A percentile compares a stretch with the other conserved stretches of the same genome.
Evolutionary conservation across 176 grass and related monocot genomes (phyloP).

Genomic region (sorghum (Sorghum bicolor)): Sorghum_bicolor_NCBIv3 NC_012871.2:20271001-20271500

Average conservation of each 20-base stretch:
- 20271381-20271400: too few relatives aligned
- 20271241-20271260: neutral
- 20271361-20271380: too few relatives aligned
- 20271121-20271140: neutral
- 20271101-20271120: neutral
- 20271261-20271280: neutral
- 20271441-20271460: too few relatives aligned
- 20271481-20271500: too few relatives aligned
- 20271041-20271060: constrained; percentile 11
- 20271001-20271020: neutral
- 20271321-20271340: too few relatives aligned
- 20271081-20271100: constrained; percentile 18
- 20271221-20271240: neutral
- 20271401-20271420: too few relatives aligned
- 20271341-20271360: too few relatives aligned
- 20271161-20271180: neutral
- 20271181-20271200: neutral
- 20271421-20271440: too few relatives aligned
- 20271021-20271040: constrained; percentile 30
- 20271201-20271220: neutral
- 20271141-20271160: neutral
- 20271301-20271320: neutral
- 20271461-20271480: too few relatives aligned
- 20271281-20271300: neutral
- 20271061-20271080: constrained; percentile 39